Percentiles rank a stretch among this genome's conserved stretches.
These are phyloP conservation scores for Phialophora macrospora DNA, from an alignment of 2,329 filamentous ascomycete species.

Conservation along the genomic window DNA sequence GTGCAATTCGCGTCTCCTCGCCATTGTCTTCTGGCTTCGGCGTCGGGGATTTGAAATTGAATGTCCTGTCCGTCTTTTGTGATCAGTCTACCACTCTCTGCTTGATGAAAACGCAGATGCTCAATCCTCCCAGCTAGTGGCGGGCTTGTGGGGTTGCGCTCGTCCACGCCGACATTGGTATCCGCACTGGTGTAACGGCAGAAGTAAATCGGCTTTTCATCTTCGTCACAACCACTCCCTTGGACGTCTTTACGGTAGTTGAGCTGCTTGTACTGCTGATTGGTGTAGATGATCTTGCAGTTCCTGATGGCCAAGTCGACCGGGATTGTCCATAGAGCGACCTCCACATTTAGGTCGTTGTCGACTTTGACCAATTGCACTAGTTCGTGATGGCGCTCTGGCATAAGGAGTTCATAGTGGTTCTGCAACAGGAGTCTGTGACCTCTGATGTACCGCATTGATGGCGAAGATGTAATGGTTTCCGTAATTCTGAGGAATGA, in stretches of 20 bases:
- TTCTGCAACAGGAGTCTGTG: slow-evolving; percentile 45
- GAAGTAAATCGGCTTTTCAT: slow-evolving; percentile 18
- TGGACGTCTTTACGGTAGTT: slow-evolving; percentile 42
- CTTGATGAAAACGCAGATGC: neutral
- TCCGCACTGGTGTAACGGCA: slow-evolving; percentile 7
- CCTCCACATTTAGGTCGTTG: slow-evolving; percentile 6
- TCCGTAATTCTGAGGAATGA: slow-evolving; percentile 50
- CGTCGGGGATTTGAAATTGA: slow-evolving; percentile 2
- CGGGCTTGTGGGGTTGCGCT: neutral
- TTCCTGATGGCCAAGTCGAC: slow-evolving; percentile 48
- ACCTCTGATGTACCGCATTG: slow-evolving; percentile 46
- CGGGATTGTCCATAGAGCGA: slow-evolving; percentile 40
- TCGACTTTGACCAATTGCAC: slow-evolving; percentile 43
- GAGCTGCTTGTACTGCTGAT: slow-evolving; percentile 53
- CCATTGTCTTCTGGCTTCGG: slow-evolving; percentile 12
- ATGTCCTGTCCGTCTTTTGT: neutral
- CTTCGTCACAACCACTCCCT: neutral
- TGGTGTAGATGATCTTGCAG: slow-evolving; percentile 60
- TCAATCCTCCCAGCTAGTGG: slow-evolving; percentile 15
- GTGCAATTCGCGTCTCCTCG: slow-evolving; percentile 11
- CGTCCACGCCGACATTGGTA: neutral
- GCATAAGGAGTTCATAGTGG: slow-evolving; percentile 46
- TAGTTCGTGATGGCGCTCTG: slow-evolving; percentile 52
- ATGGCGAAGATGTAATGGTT: slow-evolving; percentile 43
- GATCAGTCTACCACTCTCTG: slow-evolving; percentile 1